Evolutionary conservation across 2,329 filamentous ascomycete species (phyloP).

Genomic region (Talaromyces piceae): DNA sequence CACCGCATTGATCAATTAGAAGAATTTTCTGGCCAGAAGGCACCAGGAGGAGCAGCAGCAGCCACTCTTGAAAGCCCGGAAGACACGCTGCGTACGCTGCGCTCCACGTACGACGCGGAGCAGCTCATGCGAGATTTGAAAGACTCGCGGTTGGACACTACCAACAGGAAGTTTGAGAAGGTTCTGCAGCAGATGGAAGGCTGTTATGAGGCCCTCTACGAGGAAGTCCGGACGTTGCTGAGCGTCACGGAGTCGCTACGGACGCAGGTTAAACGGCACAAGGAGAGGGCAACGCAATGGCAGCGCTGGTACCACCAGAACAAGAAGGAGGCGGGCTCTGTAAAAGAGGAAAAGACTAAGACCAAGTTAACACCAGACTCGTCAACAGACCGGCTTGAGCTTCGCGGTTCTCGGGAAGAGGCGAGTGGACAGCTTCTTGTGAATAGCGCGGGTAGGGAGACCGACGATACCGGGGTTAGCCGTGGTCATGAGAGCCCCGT

Average conservation of each 20-base stretch:
- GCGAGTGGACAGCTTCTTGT: no score
- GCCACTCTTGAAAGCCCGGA: slow-evolving; percentile 5
- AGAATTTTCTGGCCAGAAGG: background rate
- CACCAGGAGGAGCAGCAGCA: background rate
- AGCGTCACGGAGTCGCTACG: slow-evolving; percentile 23
- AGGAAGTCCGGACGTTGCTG: slow-evolving; percentile 21
- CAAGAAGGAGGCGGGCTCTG: no score
- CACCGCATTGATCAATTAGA: background rate
- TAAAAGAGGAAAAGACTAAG: no score
- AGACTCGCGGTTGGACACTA: slow-evolving; percentile 2
- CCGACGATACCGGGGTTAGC: background rate
- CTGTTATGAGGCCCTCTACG: slow-evolving; percentile 28
- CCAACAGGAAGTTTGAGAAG: slow-evolving; percentile 11
- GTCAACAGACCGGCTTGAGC: no score
- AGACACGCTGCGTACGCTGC: slow-evolving; percentile 14
- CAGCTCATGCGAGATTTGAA: slow-evolving; percentile 13
- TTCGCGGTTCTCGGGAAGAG: no score
- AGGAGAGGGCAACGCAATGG: slow-evolving; percentile 26
- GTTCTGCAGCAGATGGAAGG: slow-evolving; percentile 16
- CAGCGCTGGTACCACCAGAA: slow-evolving; percentile 21
- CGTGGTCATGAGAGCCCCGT: slow-evolving; percentile 15
- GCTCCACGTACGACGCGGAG: slow-evolving; percentile 23
- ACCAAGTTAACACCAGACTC: no score
- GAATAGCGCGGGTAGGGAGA: background rate
- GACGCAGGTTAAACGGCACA: slow-evolving; percentile 25